Base-by-base conservation (phyloP, 176 grass and related monocot species). In the Poa pratensis region DNA sequence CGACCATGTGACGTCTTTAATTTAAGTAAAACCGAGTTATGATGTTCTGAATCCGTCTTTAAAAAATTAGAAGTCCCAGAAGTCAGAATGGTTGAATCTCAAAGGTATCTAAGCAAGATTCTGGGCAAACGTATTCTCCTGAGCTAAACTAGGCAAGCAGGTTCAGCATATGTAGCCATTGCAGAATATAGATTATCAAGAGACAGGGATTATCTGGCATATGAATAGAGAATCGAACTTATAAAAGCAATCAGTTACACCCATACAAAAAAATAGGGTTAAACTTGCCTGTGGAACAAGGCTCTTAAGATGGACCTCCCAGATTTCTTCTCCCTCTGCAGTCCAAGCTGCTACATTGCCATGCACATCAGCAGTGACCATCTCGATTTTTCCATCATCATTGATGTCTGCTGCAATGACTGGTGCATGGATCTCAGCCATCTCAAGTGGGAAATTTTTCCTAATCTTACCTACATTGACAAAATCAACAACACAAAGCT, bases 291-390 rank as follows among this genome's bases (percentile, higher is more conserved):
- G 92, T 48, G 95, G 95, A 66, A 97, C 94, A 83, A 90, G 83
- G 80, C 92, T 95, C 85, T 95, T 98, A 71, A 98, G 87, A 93
- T 98, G 95, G 26, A 90, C 87, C 83, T 98, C 95, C 95, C 93
- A 98, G 52, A 95, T 95, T 93, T 98, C 95, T 66, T 95, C 84
- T 78, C 96, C 96, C 65, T 90, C 89, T 73, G 93, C 77, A 87
- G 90, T 98, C 96, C 96, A 98, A 71, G 91, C 96, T 80, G 93
- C 93, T 82, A 98, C 90, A 75, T 95, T 98, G 80, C 96, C 96
- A 83, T 98, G 96, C 74, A 87, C 88, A 82, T 98, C 91, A 35
- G 87, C 83, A 60, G 96, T 98, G 59, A 95, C 86, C 89, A 98
- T 95, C 86, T 94, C 93, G 3, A 98, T 84, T 90, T 98, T 95